A percentile compares a stretch with the other conserved stretches of the same genome.
Conservation (phyloP, 371 early-diverging fungal species). For the Blastocladiella emersonii region DNA sequence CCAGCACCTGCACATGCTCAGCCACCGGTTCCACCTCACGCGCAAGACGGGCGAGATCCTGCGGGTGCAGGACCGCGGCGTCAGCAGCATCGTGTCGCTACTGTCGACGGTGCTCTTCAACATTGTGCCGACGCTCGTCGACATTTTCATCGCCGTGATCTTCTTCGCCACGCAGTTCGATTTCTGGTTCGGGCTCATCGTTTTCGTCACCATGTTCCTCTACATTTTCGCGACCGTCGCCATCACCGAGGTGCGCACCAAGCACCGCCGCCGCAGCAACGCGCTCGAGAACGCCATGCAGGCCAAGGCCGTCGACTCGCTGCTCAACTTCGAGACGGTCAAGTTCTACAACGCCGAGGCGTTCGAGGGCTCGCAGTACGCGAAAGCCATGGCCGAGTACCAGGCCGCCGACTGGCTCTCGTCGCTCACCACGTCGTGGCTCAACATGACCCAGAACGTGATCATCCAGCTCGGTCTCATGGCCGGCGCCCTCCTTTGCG, state of each 20-base stretch:
- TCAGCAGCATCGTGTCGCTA: slow-evolving; percentile 57
- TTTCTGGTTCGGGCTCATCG: slow-evolving; percentile 42
- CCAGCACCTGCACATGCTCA: slow-evolving; percentile 63
- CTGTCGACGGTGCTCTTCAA: slow-evolving; percentile 73
- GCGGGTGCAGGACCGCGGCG: slow-evolving; percentile 79
- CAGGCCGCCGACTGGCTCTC: slow-evolving; percentile 68
- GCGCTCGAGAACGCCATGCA: slow-evolving; percentile 59
- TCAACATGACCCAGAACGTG: slow-evolving; percentile 71
- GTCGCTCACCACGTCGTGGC: slow-evolving; percentile 49
- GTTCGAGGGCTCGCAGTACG: slow-evolving; percentile 64
- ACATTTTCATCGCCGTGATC: slow-evolving; percentile 64
- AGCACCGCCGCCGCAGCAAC: slow-evolving; percentile 58
- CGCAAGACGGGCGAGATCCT: slow-evolving; percentile 89
- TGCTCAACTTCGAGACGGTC: slow-evolving; percentile 91
- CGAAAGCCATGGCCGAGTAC: slow-evolving; percentile 53
- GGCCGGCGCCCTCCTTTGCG: slow-evolving; percentile 54
- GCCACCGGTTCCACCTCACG: slow-evolving; percentile 72
- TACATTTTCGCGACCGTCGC: slow-evolving; percentile 68
- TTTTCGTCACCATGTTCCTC: slow-evolving; percentile 68
- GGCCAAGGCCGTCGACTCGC: slow-evolving; percentile 72
- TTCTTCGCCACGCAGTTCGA: slow-evolving; percentile 58
- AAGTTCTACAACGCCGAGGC: slow-evolving; percentile 64
- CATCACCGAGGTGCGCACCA: slow-evolving; percentile 84
- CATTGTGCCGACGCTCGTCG: slow-evolving; percentile 72
- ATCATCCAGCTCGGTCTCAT: slow-evolving; percentile 70